Percentiles rank a stretch among this genome's conserved stretches.
These are phyloP conservation scores for Chytriomyces hyalinus DNA, from an alignment of 192 early-diverging fungal genomes.

Conservation along the genomic window DNA sequence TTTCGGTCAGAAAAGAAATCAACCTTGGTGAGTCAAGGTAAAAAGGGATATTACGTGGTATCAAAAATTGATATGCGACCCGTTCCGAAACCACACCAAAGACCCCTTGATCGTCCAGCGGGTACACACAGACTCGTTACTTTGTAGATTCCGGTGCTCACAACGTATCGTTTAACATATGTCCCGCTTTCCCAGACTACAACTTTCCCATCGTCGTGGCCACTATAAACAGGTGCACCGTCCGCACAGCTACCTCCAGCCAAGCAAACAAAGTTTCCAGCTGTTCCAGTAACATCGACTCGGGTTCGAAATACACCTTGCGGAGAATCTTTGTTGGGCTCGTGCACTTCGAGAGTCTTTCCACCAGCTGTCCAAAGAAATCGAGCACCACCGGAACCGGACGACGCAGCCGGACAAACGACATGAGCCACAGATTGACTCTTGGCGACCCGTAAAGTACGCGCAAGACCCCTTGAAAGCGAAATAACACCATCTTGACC, in stretches of 20 bases:
- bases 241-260: conserved; percentile 43
- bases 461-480: conserved; percentile 52
- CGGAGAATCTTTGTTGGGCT: conserved; percentile 27
- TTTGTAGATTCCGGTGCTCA: conserved; percentile 65
- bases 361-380: conserved; percentile 69
- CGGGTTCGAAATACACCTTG: conserved; percentile 41
- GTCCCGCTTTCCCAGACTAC: conserved; percentile 67
- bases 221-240: conserved; percentile 58
- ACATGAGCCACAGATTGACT: conserved; percentile 59
- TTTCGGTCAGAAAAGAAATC: not conserved
- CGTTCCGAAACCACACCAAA: conserved; percentile 80
- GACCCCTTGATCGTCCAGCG: conserved; percentile 42
- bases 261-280: conserved; percentile 64
- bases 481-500: conserved; percentile 47
- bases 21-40: not conserved
- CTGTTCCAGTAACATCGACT: conserved; percentile 39
- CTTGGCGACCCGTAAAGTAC: conserved; percentile 47
- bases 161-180: conserved; percentile 50
- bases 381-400: conserved; percentile 42
- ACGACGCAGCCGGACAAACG: conserved; percentile 28
- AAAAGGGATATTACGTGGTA: conserved; percentile 13
- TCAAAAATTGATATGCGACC: conserved; percentile 81
- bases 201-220: conserved; percentile 83
- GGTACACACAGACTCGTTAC: conserved; percentile 58
- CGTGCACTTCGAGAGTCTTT: conserved; percentile 62